Base-by-base conservation (phyloP, 2,329 filamentous ascomycete genomes). In the Neoarthrinium moseri region DNA sequence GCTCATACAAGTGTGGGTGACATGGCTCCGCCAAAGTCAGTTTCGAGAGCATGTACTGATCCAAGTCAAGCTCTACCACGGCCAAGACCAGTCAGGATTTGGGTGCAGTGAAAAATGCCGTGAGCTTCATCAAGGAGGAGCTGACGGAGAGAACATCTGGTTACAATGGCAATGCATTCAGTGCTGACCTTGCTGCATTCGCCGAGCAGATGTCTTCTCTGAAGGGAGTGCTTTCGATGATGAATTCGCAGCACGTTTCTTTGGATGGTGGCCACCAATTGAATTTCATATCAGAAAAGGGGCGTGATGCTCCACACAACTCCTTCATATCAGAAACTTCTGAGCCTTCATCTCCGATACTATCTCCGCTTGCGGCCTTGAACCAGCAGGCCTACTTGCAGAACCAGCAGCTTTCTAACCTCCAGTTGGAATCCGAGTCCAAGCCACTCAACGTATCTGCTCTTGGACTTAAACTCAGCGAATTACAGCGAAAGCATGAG, bases 1-100 rank as follows among this genome's bases (percentile, higher is more conserved):
- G 10, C 18, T 18, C 22, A 40, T 40, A 40, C 37, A 40, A 15
- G n/a, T 40, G 37, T 40, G 12, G 20, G 37, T 40, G 15, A 17
- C 24, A 21, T 29, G 8, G 23, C 24, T 10, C 11, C 6, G 3
- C 8, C 6, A 4, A 8, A 20, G 11, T 18, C 7, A 3, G 11
- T 18, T 3, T 40, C 15, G 11, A 18, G 37, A 18, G 4, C 12
- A 11, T 13, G 12, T 6, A 8, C 4, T 40, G 22, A 29, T 13
- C 23, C 10, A 10, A 18, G 12, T 3, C 10, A 11, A 40, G 37
- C 18, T 40, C 37, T 6, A 40, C 37, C 22, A 40, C 37, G 23
- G 23, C 37, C n/a, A 23, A 40, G 15, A 40, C 37, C 17, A 40
- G 37, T 17, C 37, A 40, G 12, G 23, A 40, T 8, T 15, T 40